Percentiles rank a stretch among this genome's conserved stretches.
These are phyloP conservation scores for Gentiana macrophylla DNA, from an alignment of 257 asterid genomes.

Conservation along the genomic window DNA sequence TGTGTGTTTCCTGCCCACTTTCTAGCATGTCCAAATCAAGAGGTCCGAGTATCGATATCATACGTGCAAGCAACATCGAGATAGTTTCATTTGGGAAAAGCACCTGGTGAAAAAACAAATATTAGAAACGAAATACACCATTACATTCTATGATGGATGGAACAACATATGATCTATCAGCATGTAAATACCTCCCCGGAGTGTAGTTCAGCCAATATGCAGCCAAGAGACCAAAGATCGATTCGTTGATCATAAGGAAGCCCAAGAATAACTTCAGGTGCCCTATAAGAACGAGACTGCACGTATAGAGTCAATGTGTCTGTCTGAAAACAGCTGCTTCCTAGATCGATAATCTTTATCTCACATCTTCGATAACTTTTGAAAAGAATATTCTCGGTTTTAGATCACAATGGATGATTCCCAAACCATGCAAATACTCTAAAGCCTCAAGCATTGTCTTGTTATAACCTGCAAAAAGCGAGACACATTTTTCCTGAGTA, in stretches of 20 bases:
- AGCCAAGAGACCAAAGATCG: constrained; percentile 94
- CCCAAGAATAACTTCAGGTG: constrained; percentile 96
- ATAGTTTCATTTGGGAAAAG: constrained; percentile 83
- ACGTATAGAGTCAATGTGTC: constrained; percentile 72
- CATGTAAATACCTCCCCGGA: constrained; percentile 64
- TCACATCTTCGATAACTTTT: constrained; percentile 81
- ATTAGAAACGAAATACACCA: too few species aligned
- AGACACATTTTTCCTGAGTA: constrained; percentile 11
- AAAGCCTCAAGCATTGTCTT: constrained; percentile 83
- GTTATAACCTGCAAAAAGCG: constrained; percentile 49
- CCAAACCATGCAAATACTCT: constrained; percentile 63
- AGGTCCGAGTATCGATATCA: constrained; percentile 66
- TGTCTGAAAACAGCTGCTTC: constrained; percentile 88
- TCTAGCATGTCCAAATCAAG: constrained; percentile 56
- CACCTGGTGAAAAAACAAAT: constrained; percentile 39
- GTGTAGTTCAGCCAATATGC: constrained; percentile 75
- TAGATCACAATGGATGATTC: constrained; percentile 88
- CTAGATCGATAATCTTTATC: constrained; percentile 89
- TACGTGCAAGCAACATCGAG: constrained; percentile 62
- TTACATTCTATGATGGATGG: neutral
- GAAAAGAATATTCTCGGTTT: constrained; percentile 89
- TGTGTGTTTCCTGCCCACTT: constrained; percentile 61
- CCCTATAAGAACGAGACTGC: constrained; percentile 95
- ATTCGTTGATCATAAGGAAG: constrained; percentile 80
- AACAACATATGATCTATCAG: neutral